A percentile compares a stretch with the other conserved stretches of the same genome.
These are phyloP conservation scores for Aspergillus versicolor DNA, from an alignment of 2,329 filamentous ascomycete genomes.

Conservation along the genomic window DNA sequence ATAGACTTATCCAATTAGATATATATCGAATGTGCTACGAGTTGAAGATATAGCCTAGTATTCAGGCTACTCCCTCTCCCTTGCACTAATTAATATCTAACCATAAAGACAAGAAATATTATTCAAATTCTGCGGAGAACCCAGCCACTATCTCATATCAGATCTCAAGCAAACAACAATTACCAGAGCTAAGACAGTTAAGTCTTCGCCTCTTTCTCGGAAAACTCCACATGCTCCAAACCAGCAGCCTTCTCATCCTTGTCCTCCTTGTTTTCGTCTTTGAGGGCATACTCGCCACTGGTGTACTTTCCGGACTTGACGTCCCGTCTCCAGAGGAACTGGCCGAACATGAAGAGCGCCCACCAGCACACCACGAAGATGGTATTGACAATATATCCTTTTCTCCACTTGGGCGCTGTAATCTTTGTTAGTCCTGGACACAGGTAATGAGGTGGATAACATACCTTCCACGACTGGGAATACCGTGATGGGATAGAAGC, in stretches of 20 bases:
- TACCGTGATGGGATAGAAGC: conserved; percentile 16
- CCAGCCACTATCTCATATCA: too few relatives aligned
- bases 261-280: not conserved
- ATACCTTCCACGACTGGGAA: conserved; percentile 10
- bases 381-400: conserved; percentile 16
- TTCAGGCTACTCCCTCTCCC: too few relatives aligned
- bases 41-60: too few relatives aligned
- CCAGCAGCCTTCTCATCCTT: not conserved
- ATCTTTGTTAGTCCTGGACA: too few relatives aligned
- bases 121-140: too few relatives aligned
- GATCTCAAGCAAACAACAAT: too few relatives aligned
- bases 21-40: too few relatives aligned
- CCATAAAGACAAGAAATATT: too few relatives aligned
- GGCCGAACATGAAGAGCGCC: conserved; percentile 15
- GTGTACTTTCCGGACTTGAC: conserved; percentile 3
- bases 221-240: conserved; percentile 8
- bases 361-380: conserved; percentile 13
- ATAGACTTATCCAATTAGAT: too few relatives aligned
- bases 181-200: not conserved
- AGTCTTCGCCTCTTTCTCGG: not conserved
- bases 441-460: too few relatives aligned
- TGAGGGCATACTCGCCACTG: not conserved
- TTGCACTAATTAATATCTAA: too few relatives aligned
- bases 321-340: conserved; percentile 17
- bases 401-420: conserved; percentile 14